Evolutionary conservation across 192 early-diverging fungal genomes (phyloP).

Genomic region (Powellomyces hirtus): DNA sequence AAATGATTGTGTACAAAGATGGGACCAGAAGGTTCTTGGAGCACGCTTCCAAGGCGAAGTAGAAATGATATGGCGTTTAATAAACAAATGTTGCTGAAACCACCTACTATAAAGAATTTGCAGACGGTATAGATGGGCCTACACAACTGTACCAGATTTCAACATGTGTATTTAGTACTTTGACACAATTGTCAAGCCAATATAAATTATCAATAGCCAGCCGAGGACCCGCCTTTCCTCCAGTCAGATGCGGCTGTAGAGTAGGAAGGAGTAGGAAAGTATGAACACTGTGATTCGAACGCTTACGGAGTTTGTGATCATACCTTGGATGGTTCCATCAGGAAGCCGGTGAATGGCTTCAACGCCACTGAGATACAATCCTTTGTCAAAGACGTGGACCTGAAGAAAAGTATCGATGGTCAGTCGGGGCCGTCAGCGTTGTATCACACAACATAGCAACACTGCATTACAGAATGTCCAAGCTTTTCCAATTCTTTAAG

Average conservation of each 20-base stretch:
- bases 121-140: too few species aligned
- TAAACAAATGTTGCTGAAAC: too few species aligned
- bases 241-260: slow-evolving; percentile 37
- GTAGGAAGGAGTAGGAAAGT: background rate
- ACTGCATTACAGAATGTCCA: slow-evolving; percentile 21
- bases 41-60: background rate
- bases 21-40: slow-evolving; percentile 19
- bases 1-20: slow-evolving; percentile 24
- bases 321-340: slow-evolving; percentile 39
- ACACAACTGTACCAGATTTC: too few species aligned
- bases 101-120: too few species aligned
- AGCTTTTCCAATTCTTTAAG: background rate
- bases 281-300: background rate
- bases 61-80: too few species aligned
- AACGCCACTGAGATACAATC: slow-evolving; percentile 35
- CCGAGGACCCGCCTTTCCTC: slow-evolving; percentile 40
- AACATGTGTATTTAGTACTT: too few species aligned
- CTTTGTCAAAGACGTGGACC: background rate
- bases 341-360: slow-evolving; percentile 16
- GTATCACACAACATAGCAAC: background rate
- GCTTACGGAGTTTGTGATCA: background rate
- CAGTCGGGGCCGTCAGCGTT: background rate
- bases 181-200: background rate
- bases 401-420: background rate
- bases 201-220: slow-evolving; percentile 33